Conservation (phyloP, 2,329 filamentous ascomycete species). For the Apiospora koreana region DNA sequence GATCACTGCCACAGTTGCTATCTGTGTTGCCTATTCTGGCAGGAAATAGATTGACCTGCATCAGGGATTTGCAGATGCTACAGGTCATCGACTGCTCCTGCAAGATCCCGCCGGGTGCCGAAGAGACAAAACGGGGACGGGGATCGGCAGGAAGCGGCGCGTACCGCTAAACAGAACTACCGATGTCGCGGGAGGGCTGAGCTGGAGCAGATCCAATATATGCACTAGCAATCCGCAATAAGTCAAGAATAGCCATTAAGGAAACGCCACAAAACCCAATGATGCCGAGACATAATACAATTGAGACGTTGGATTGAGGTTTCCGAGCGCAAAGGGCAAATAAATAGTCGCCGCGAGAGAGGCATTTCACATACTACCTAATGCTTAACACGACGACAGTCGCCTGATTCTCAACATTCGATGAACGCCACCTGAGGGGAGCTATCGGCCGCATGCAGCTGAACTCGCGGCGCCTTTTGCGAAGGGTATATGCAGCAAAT, state of each 20-base stretch:
- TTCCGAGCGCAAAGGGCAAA: not conserved
- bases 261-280: not conserved
- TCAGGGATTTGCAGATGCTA: not conserved
- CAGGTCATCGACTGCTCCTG: not conserved
- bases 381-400: not conserved
- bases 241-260: not conserved
- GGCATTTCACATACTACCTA: not conserved
- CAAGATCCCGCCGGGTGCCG: not conserved
- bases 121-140: slow-evolving; percentile 1
- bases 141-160: slow-evolving; percentile 2
- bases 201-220: not conserved
- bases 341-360: not conserved
- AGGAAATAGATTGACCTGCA: not conserved
- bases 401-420: not conserved
- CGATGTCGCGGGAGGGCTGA: not conserved
- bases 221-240: not conserved
- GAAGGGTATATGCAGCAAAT: not conserved
- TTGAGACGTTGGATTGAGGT: not conserved
- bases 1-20: not conserved
- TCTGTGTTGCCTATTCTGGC: not conserved
- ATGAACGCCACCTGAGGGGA: not conserved
- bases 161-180: slow-evolving; percentile 3
- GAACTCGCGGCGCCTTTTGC: not conserved
- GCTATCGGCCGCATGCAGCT: not conserved
- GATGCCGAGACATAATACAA: not conserved